Base-by-base conservation (phyloP, 2,329 filamentous ascomycete species). In the Pestalotiopsis sp. region DNA sequence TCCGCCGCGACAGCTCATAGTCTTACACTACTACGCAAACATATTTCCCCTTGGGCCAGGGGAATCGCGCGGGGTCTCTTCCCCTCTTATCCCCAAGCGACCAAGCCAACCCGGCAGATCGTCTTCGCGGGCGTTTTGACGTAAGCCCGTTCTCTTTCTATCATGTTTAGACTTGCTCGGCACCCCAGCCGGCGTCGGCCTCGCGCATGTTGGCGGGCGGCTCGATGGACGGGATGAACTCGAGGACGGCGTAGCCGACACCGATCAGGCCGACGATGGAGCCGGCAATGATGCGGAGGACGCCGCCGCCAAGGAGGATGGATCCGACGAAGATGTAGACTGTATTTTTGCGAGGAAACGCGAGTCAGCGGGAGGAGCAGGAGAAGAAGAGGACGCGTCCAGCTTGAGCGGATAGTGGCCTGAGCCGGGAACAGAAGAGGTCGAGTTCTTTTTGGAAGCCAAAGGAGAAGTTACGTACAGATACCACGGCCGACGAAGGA, bases 291-390 rank as follows among this genome's bases (percentile, higher is more conserved):
- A 91, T 90, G 78, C 90, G 91, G 75, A 92, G 85, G 77, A 89
- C 84, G 71, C 85, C 78, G 72, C 86, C 82, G 74, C 93, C 90
- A 68, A 98, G 88, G 69, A 97, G 88, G 75, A 98, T 92, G 74
- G 90, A 92, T 74, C 95, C 96, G 76, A 97, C 86, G 82, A 99
- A 98, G 82, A 98, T 89, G 88, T 99, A 99, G 86, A 99, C 95
- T 97, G 38, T 70, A 9, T 36, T 36, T 2, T 9, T 36, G 31
- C 7, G 31, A 20, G 4, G 1, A 14, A 4, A n/a, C 39, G 27
- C 17, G 27, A 11, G 31, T 66, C n/a, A 66, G 63, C 63, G 3
- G 13, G 25, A 2, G 9, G 23, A 12, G 27, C 25, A 23, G 5
- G 17, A 25, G 25, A 5, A 36, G 49, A 31, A 9, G 7, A 31